Percentiles rank a stretch among this genome's conserved stretches.
Evolutionary conservation across 257 asterid genomes (phyloP).

Genomic region (Scutellaria galericulata): DNA sequence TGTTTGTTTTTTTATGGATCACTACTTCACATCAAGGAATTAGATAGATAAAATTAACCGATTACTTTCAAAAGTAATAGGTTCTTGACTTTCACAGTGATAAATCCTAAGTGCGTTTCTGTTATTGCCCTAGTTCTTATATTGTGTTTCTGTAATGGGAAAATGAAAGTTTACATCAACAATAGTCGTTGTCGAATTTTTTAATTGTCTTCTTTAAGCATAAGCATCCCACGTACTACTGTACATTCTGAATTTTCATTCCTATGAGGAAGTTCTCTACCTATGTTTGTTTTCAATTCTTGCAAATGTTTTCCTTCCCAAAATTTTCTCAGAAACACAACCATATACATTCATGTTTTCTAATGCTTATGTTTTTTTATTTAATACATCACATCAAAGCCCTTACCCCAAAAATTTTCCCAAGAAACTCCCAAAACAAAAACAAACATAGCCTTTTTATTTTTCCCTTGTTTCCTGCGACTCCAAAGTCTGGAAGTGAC

Average conservation of each 20-base stretch:
- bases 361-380: no score
- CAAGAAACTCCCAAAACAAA: no score
- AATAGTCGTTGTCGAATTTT: neutral
- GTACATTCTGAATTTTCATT: neutral
- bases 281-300: no score
- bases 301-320: no score
- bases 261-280: slow-evolving; percentile 1
- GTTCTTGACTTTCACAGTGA: neutral
- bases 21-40: neutral
- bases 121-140: neutral
- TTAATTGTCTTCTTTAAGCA: no score
- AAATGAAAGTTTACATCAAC: neutral
- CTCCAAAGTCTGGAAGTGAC: neutral
- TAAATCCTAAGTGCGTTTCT: neutral
- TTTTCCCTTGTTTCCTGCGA: neutral
- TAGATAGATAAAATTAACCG: neutral
- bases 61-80: neutral
- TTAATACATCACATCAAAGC: no score
- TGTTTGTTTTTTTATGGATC: neutral
- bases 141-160: neutral
- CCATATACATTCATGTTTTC: no score
- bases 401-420: no score
- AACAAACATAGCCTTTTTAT: no score
- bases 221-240: neutral
- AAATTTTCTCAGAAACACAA: no score